Percentiles rank a stretch among this genome's conserved stretches.
Evolutionary conservation across 2,329 filamentous ascomycete genomes (phyloP).

Genomic region (Zymoseptoria tritici): DNA sequence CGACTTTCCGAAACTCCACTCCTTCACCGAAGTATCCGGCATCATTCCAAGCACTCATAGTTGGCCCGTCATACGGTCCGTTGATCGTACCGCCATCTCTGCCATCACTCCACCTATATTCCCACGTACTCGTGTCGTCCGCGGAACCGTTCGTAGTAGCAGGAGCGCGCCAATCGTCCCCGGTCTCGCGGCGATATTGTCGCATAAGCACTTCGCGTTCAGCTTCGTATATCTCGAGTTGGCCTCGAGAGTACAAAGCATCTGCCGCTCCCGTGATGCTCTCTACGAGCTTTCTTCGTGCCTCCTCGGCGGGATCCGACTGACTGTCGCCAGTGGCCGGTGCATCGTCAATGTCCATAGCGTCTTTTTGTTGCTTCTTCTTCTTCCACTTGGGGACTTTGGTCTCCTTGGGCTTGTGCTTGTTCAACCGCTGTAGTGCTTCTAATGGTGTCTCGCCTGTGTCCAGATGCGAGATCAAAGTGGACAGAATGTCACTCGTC

Average conservation of each 20-base stretch:
- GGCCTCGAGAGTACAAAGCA: constrained; percentile 71
- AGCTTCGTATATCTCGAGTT: constrained; percentile 84
- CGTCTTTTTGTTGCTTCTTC: constrained; percentile 40
- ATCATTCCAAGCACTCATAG: constrained; percentile 85
- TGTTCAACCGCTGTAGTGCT: constrained; percentile 66
- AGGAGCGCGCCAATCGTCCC: constrained; percentile 66
- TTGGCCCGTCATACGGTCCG: constrained; percentile 76
- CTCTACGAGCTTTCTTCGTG: constrained; percentile 67
- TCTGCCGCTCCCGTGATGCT: constrained; percentile 85
- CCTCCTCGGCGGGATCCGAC: constrained; percentile 61
- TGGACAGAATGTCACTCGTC: constrained; percentile 64
- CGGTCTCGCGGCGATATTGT: constrained; percentile 76
- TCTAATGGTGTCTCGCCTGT: constrained; percentile 81
- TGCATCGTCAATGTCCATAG: constrained; percentile 61
- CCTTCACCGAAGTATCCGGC: constrained; percentile 90
- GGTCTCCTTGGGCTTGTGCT: constrained; percentile 49
- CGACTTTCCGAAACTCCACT: constrained; percentile 52
- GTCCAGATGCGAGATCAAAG: constrained; percentile 66
- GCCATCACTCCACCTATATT: constrained; percentile 87
- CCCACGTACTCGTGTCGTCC: constrained; percentile 51
- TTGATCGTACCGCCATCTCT: constrained; percentile 71
- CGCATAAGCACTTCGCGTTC: constrained; percentile 77
- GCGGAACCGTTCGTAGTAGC: constrained; percentile 17
- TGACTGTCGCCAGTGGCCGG: constrained; percentile 31
- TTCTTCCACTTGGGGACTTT: constrained; percentile 56